Conservation (phyloP, 192 early-diverging fungal species). For the Fimicolochytrium jonesii region DNA sequence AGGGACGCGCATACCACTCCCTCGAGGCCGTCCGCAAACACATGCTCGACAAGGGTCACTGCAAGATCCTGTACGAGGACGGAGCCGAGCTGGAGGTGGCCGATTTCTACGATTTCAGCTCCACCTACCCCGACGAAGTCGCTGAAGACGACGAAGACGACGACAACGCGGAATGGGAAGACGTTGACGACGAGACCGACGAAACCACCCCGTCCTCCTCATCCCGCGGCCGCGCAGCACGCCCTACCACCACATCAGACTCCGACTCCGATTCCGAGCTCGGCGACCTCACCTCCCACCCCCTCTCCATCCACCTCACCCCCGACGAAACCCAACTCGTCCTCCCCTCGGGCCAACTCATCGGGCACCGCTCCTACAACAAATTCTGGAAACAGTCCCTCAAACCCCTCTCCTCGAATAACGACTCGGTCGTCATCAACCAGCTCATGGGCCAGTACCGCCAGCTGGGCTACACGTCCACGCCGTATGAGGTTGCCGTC, state of each 20-base stretch:
- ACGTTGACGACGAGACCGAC: constrained; percentile 38
- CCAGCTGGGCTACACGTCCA: constrained; percentile 36
- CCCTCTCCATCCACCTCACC: constrained; percentile 39
- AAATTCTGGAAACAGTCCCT: constrained; percentile 85
- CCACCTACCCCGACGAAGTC: constrained; percentile 71
- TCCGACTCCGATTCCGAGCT: constrained; percentile 33
- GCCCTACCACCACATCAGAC: too few relatives aligned
- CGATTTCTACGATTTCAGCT: constrained; percentile 95
- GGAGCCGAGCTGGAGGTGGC: constrained; percentile 88
- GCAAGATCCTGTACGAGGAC: constrained; percentile 93
- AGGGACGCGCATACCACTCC: constrained; percentile 72
- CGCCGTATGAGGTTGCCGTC: constrained; percentile 26
- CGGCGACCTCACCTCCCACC: constrained; percentile 23
- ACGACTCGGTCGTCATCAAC: constrained; percentile 76
- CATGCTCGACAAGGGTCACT: constrained; percentile 95
- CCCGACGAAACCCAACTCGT: constrained; percentile 84
- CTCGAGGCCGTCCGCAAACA: constrained; percentile 92
- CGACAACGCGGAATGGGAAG: constrained; percentile 31
- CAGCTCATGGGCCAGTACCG: constrained; percentile 70
- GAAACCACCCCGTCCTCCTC: too few relatives aligned
- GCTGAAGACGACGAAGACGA: constrained; percentile 43
- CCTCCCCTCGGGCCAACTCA: constrained; percentile 74
- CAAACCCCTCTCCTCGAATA: constrained; percentile 38
- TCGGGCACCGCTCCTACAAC: constrained; percentile 77
- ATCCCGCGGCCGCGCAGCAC: too few relatives aligned